Evolutionary conservation across 2,329 filamentous ascomycete species (phyloP), one percentile per base, ranked within the genome.

Genomic region (Cladophialophora yegresii): DNA sequence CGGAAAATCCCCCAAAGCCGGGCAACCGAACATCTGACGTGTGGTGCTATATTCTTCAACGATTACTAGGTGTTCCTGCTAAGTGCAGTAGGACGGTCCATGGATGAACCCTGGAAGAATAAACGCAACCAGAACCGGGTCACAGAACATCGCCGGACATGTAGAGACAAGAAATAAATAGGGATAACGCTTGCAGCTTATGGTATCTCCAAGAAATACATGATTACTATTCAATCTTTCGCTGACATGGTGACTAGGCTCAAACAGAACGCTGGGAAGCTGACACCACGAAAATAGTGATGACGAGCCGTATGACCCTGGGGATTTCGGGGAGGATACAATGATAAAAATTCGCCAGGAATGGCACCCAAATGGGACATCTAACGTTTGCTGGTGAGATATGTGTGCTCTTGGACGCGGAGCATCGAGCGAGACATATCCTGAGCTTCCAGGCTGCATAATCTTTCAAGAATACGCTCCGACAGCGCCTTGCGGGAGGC

Each of bases 211-310:
- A 40, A 36, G 16, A 49, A 47, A 10, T 28, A 20, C 36, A 32
- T 60, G 58, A 60, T 60, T 60, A 60, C 49, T 60, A 60, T 60
- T 60, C 58, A 53, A 32, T 2, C 4, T n/a, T 40, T 30, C 20
- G 58, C 58, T 43, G 58, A 60, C 58, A 60, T 12, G 9, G 9
- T 0, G 23, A 49, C 12, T 13, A 8, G 0, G 9, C 45, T 22
- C 45, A 7, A 49, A 49, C 7, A 22, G 12, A 22, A 22, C 40
- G 12, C 30, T 16, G 10, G n/a, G 26, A 30, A 3, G 40, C 40
- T 47, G 55, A 58, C 55, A 28, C 33, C 26, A 45, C n/a, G 28
- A 22, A 4, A 47, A 10, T 20, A 23, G 10, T 28, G 22, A 32
- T 5, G 33, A 40, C 13, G 36, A 40, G 36, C 36, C 36, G 5